phyloP scores from a whole-genome alignment of 768 basidiomycete genomes.

The Fistulinella prunicolor region DNA sequence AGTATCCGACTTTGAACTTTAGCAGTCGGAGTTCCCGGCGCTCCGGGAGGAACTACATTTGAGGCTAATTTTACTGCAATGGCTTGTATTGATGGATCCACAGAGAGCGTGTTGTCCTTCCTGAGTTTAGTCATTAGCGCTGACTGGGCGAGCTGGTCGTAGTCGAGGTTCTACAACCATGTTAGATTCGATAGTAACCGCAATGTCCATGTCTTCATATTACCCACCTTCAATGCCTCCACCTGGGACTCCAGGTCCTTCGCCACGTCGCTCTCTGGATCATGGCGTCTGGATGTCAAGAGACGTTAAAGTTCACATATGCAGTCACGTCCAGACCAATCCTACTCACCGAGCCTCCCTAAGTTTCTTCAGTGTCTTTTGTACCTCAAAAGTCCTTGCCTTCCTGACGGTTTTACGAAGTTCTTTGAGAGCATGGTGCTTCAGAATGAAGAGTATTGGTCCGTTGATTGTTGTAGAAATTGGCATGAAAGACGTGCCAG shows the following conservation, averaged over 20 bases:
- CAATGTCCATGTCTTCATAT: too few species aligned
- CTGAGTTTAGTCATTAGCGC: constrained; percentile 71
- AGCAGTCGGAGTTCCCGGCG: constrained; percentile 42
- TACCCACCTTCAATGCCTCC: constrained; percentile 58
- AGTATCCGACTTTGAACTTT: constrained; percentile 72
- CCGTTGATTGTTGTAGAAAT: constrained; percentile 6
- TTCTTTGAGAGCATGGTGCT: constrained; percentile 78
- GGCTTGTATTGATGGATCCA: constrained; percentile 47
- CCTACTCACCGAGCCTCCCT: constrained; percentile 58
- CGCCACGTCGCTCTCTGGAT: constrained; percentile 38
- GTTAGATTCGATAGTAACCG: too few species aligned
- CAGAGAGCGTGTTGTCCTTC: constrained; percentile 62
- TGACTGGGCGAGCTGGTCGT: constrained; percentile 56
- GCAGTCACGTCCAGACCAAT: neutral
- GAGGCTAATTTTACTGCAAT: constrained; percentile 44
- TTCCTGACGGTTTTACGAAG: constrained; percentile 77
- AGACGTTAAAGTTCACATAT: constrained; percentile 1
- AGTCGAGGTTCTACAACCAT: constrained; percentile 51
- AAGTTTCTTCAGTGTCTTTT: constrained; percentile 78
- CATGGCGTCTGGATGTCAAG: constrained; percentile 32
- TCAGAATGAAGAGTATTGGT: constrained; percentile 15
- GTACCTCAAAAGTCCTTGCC: constrained; percentile 75
- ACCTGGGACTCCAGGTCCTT: constrained; percentile 59
- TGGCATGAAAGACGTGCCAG: constrained; percentile 42
- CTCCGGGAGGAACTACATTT: constrained; percentile 33